Base-by-base conservation (phyloP, 2,329 filamentous ascomycete genomes). In the Botrytis elliptica region DNA sequence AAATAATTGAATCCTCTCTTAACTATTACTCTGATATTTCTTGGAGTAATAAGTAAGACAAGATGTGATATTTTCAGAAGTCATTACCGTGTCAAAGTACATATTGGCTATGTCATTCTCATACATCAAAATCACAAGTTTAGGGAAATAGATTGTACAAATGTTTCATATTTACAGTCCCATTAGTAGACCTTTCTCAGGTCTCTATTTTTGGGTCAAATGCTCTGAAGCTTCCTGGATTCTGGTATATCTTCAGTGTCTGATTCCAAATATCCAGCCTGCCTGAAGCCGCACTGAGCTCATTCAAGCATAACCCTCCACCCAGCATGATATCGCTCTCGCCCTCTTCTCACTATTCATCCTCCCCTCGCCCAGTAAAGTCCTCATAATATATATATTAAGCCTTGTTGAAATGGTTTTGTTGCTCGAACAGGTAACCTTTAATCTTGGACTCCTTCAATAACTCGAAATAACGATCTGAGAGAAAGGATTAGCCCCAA, bases 381-480 rank as follows among this genome's bases (percentile, higher is more conserved):
- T 22, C 7, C 8, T 44, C 60, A 33, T 40, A 20, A 40, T 18
- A 40, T 10, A 16, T 60, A 16, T 78, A 77, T 57, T 25, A 49
- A 71, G 78, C 65, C 84, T 91, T 87, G 70, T 85, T 83, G 75
- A 90, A 81, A 83, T 93, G 93, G 85, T 94, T 94, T 81, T 92
- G 90, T 84, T 95, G 92, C 81, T 94, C 85, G 79, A 93, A 94
- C 77, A 93, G 85, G 83, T 93, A 93, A 74, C 93, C 93, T 85
- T 90, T 91, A 82, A 95, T 87, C 84, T 93, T 92, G 80, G 92
- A 87, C 77, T 92, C 88, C 84, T 92, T 92, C 78, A 96, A 85
- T 78, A 95, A 85, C 83, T 94, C 88, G 76, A 96, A 87, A 81
- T 95, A 96, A 81, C 91, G 89, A 83, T 94, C 92, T 95, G 82